Percentiles rank a stretch among this genome's conserved stretches.
These are phyloP conservation scores for Globisporangium radiosum DNA, from an alignment of 352 stramenopile genomes.

Conservation along the genomic window DNA sequence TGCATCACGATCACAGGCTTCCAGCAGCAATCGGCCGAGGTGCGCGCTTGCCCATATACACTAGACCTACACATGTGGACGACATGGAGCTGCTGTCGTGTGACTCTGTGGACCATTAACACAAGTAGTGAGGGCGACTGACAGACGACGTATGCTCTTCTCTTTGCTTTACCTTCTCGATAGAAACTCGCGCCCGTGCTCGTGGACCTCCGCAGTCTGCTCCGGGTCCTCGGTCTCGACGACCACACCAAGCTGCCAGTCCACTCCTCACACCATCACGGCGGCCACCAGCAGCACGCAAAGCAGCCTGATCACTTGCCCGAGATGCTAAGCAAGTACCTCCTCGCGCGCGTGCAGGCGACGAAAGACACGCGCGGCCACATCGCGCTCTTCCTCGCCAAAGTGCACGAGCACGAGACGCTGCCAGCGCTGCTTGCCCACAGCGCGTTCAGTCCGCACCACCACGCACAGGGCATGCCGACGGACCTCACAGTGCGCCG, in stretches of 20 bases:
- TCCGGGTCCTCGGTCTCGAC: conserved; percentile 29
- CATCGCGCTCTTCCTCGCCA: conserved; percentile 56
- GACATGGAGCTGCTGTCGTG: background rate
- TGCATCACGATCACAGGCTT: conserved; percentile 63
- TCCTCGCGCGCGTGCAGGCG: conserved; percentile 66
- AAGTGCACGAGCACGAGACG: conserved; percentile 57
- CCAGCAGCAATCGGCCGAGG: conserved; percentile 34
- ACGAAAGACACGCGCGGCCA: conserved; percentile 33
- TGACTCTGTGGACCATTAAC: background rate
- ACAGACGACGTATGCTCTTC: too few species aligned
- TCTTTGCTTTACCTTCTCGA: background rate
- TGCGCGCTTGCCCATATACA: conserved; percentile 1
- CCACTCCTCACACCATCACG: conserved; percentile 6
- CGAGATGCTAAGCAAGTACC: conserved; percentile 58
- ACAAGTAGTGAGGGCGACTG: background rate
- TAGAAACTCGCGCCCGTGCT: conserved; percentile 43
- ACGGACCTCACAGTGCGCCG: conserved; percentile 53
- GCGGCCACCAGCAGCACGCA: background rate
- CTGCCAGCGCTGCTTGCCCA: conserved; percentile 40
- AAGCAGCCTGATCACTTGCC: conserved; percentile 10
- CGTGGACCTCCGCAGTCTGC: conserved; percentile 47
- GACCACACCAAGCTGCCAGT: conserved; percentile 14
- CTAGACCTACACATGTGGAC: background rate
- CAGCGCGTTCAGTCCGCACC: conserved; percentile 7
- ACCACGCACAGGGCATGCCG: conserved; percentile 22